phyloP scores from a whole-genome alignment of 1,284 basidiomycete genomes.

The Fomitopsis pinicola region DNA sequence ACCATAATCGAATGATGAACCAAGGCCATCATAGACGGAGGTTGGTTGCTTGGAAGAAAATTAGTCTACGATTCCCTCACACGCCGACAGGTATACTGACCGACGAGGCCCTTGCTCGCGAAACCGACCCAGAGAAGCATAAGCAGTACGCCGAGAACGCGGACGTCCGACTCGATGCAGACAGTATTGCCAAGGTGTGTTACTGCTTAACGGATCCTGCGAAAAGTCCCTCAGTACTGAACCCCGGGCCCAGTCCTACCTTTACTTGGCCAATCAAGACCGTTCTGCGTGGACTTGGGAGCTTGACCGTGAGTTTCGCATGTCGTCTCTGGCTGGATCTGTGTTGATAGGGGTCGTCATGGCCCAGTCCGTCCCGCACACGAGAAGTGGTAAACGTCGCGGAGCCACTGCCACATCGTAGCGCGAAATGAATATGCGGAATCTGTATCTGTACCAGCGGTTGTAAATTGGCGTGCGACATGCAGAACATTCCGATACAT shows the following conservation, averaged over 20 bases:
- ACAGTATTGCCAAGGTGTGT: slow-evolving; percentile 59
- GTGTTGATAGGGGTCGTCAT: neutral
- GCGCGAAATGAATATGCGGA: neutral
- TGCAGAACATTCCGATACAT: neutral
- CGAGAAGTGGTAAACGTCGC: slow-evolving; percentile 18
- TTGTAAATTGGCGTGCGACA: neutral
- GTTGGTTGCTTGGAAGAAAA: slow-evolving; percentile 16
- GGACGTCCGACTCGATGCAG: slow-evolving; percentile 49
- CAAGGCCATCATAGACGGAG: slow-evolving; percentile 38
- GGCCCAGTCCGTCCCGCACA: slow-evolving; percentile 11
- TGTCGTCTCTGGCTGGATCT: too few relatives aligned
- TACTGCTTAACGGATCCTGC: neutral
- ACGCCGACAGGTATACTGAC: slow-evolving; percentile 40
- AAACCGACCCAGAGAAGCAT: slow-evolving; percentile 16
- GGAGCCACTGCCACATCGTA: neutral
- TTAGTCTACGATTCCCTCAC: neutral
- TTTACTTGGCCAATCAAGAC: slow-evolving; percentile 40
- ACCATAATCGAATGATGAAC: neutral
- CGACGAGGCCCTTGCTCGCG: slow-evolving; percentile 30
- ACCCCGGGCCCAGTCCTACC: slow-evolving; percentile 29
- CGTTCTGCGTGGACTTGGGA: slow-evolving; percentile 49
- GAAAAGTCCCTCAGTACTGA: neutral
- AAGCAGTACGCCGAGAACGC: slow-evolving; percentile 43
- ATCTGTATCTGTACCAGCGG: neutral
- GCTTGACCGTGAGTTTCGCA: slow-evolving; percentile 32